These are phyloP conservation scores for Ceratocystis alfenasii DNA, from an alignment of 2,329 filamentous ascomycete genomes.

Conservation along the genomic window DNA sequence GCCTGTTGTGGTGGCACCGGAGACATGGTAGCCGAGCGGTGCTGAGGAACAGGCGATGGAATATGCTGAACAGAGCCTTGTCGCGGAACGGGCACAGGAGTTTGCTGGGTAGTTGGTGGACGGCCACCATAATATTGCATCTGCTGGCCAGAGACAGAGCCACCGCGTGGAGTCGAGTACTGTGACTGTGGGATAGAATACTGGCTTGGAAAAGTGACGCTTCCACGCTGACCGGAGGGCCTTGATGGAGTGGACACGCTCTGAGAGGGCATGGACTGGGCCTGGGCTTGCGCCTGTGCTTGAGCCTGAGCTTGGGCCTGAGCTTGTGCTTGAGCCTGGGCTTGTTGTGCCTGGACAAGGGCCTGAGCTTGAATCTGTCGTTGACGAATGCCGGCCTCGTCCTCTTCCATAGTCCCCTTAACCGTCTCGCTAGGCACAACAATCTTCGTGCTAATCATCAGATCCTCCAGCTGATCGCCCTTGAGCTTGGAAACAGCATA, in stretches of 20 bases:
- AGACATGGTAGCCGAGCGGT: constrained; percentile 27
- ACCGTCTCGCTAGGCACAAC: constrained; percentile 61
- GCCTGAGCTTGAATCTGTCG: constrained; percentile 33
- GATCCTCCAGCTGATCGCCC: constrained; percentile 69
- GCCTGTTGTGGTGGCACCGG: constrained; percentile 24
- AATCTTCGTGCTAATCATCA: constrained; percentile 71
- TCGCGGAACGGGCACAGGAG: constrained; percentile 21
- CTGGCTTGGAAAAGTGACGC: constrained; percentile 34
- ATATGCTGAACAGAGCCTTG: constrained; percentile 19
- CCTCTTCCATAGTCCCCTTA: constrained; percentile 71
- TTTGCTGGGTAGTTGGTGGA: constrained; percentile 17
- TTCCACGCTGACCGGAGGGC: constrained; percentile 25
- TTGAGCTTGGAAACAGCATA: constrained; percentile 78
- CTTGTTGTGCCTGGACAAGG: constrained; percentile 23
- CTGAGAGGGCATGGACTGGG: constrained; percentile 6
- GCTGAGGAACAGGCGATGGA: constrained; percentile 20
- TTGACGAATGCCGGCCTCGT: constrained; percentile 50
- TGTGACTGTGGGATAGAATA: constrained; percentile 26
- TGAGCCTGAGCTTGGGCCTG: background rate
- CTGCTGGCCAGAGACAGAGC: constrained; percentile 14
- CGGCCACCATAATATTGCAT: constrained; percentile 19
- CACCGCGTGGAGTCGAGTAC: constrained; percentile 14
- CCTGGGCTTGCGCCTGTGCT: constrained; percentile 13
- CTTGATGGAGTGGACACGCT: constrained; percentile 13
- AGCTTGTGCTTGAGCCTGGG: constrained; percentile 23